Base-by-base conservation (phyloP, 2,329 filamentous ascomycete genomes). In the Cucurbitaria berberidis region DNA sequence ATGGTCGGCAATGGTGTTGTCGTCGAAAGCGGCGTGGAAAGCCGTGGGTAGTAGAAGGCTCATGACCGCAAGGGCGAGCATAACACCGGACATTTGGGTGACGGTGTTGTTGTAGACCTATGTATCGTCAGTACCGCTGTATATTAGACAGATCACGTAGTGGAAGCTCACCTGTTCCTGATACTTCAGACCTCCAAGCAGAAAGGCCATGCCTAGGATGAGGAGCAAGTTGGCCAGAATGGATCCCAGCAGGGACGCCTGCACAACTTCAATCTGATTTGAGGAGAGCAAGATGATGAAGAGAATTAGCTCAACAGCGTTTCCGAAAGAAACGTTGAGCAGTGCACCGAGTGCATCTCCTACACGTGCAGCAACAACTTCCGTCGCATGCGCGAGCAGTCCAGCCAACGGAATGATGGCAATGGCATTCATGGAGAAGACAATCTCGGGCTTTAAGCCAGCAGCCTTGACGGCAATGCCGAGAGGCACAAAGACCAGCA, bases 21-120 rank as follows among this genome's bases (percentile, higher is more conserved):
- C 80, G 15, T 76, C 84, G 76, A 95, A 97, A 0, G 93, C 95
- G 15, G 91, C 91, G 70, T 97, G 91, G 73, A 97, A 97, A 4
- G 93, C 93, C 29, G 93, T 96, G 82, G 93, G 92, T 11, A 97
- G 78, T 22, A 96, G 83, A 19, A 96, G 81, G 79, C 92, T 96
- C 76, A 91, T 93, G 55, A 96, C 93, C 69, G 90, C 93, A 75
- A 96, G 76, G 80, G 91, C 96, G 63, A 97, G 84, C 64, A 97
- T 81, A 77, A 91, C 96, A 45, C 93, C 93, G 72, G 91, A 96
- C 91, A 96, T 96, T 74, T 97, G 92, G 0, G 92, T 96, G 53
- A 96, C 91, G 19, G 91, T 96, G 76, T 87, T 95, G 77, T 96
- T 97, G 78, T 96, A 97, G 58, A 97, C 88, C 85, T 89, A 48